Conservation (phyloP, 2,329 filamentous ascomycete species). For the Dothistroma septosporum region DNA sequence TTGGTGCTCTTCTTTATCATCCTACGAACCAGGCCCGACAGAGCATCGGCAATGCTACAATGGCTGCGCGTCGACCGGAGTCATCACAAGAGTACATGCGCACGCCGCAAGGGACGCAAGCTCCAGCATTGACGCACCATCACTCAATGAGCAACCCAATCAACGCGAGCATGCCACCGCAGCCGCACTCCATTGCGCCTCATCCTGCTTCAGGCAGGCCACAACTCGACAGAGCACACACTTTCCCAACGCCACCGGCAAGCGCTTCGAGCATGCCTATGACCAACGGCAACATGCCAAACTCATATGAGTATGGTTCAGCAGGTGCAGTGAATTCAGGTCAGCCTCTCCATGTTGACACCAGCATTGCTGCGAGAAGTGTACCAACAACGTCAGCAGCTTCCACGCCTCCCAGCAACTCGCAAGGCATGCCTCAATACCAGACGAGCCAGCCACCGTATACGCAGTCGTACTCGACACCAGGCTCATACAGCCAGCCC, state of each 20-base stretch:
- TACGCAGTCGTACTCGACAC: constrained; percentile 73
- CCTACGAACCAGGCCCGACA: constrained; percentile 78
- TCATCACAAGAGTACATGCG: constrained; percentile 54
- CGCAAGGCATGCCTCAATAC: constrained; percentile 74
- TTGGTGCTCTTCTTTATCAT: constrained; percentile 88
- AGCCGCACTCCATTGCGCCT: constrained; percentile 59
- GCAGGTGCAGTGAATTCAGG: constrained; percentile 50
- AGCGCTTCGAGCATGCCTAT: constrained; percentile 79
- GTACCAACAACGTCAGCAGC: constrained; percentile 89
- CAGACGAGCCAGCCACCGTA: constrained; percentile 63
- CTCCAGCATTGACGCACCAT: constrained; percentile 69
- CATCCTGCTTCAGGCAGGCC: constrained; percentile 61
- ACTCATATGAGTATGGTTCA: constrained; percentile 71
- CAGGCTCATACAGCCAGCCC: constrained; percentile 52
- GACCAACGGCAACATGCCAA: constrained; percentile 68
- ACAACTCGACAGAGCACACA: constrained; percentile 77
- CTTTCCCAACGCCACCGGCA: constrained; percentile 88
- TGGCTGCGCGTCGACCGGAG: constrained; percentile 69
- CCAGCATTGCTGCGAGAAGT: constrained; percentile 57
- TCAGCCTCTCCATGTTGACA: constrained; percentile 78
- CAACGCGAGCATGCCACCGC: constrained; percentile 60
- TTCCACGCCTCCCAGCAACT: constrained; percentile 70
- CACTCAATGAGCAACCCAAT: constrained; percentile 62
- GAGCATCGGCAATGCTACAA: constrained; percentile 55
- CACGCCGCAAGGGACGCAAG: constrained; percentile 54